phyloP scores from a whole-genome alignment of 129 eudicot genomes.

The Chrysanthemum lavandulifolium region DNA sequence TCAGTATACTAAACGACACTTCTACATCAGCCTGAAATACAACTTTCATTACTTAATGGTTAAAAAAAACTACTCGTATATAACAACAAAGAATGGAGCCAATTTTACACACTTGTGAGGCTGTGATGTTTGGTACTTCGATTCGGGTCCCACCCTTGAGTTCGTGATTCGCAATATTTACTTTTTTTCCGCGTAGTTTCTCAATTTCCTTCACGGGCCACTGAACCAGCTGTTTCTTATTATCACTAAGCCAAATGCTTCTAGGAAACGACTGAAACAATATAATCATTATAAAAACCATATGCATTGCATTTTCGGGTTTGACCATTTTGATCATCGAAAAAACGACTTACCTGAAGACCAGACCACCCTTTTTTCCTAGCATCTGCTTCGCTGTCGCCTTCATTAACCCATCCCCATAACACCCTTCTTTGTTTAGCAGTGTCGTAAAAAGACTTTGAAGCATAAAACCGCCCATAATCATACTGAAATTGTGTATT shows the following conservation, averaged over 20 bases:
- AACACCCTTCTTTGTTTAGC: conserved; percentile 50
- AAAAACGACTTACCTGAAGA: conserved; percentile 46
- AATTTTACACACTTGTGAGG: conserved; percentile 47
- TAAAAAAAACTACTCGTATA: not conserved
- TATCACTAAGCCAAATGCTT: conserved; percentile 46
- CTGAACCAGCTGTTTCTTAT: conserved; percentile 55
- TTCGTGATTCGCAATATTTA: conserved; percentile 17
- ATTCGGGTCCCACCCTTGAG: conserved; percentile 33
- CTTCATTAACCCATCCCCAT: conserved; percentile 72
- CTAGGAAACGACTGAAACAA: conserved; percentile 55
- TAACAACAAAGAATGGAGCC: not conserved
- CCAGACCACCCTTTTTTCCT: conserved; percentile 58
- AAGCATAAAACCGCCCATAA: conserved; percentile 76
- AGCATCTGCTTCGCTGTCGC: conserved; percentile 18
- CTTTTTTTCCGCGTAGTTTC: conserved; percentile 37
- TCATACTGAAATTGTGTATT: conserved; percentile 38
- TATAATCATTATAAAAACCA: not conserved
- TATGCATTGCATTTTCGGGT: not conserved
- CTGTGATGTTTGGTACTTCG: conserved; percentile 43
- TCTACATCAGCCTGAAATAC: conserved; percentile 40
- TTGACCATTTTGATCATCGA: not conserved
- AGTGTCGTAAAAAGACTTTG: conserved; percentile 61
- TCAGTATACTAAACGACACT: conserved; percentile 26
- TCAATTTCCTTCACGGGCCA: conserved; percentile 64
- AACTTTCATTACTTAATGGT: not conserved